A percentile compares a stretch with the other conserved stretches of the same genome.
phyloP scores from a whole-genome alignment of 2,329 filamentous ascomycete species.

The Ophiocordyceps unilateralis region DNA sequence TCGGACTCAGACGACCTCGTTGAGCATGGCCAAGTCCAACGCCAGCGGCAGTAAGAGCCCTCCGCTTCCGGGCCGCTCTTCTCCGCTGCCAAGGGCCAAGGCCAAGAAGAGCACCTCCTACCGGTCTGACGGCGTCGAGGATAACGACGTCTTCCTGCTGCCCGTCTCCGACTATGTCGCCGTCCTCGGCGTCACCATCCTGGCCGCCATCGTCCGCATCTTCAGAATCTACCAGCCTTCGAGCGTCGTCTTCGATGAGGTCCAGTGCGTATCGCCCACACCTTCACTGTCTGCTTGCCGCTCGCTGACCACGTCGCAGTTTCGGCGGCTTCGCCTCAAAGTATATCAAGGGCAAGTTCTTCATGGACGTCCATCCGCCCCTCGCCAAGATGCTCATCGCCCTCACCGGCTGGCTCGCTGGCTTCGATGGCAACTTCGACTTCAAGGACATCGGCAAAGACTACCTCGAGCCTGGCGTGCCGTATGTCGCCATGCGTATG shows the following conservation, averaged over 20 bases:
- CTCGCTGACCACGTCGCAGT: conserved; percentile 27
- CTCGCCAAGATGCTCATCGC: conserved; percentile 94
- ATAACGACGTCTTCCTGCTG: conserved; percentile 85
- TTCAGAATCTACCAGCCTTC: conserved; percentile 93
- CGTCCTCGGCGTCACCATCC: conserved; percentile 51
- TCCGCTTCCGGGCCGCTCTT: conserved; percentile 9
- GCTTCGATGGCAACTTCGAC: conserved; percentile 89
- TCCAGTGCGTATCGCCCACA: conserved; percentile 56
- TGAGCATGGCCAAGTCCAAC: conserved; percentile 17
- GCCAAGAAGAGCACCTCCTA: conserved; percentile 37
- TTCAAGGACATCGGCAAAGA: conserved; percentile 99
- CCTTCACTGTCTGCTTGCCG: neutral
- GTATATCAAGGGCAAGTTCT: conserved; percentile 98
- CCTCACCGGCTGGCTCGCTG: conserved; percentile 82
- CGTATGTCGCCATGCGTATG: conserved; percentile 94
- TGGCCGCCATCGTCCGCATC: conserved; percentile 66
- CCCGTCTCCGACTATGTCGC: conserved; percentile 70
- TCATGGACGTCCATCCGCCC: conserved; percentile 99
- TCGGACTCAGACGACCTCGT: neutral
- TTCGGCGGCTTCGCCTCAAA: conserved; percentile 97
- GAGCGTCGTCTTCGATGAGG: conserved; percentile 97
- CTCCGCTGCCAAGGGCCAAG: conserved; percentile 12
- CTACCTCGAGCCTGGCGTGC: conserved; percentile 84
- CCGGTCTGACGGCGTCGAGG: conserved; percentile 61
- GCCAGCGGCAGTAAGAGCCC: conserved; percentile 19